These are phyloP conservation scores for Letharia lupina DNA, from an alignment of 495 filamentous ascomycete species.

Conservation along the genomic window DNA sequence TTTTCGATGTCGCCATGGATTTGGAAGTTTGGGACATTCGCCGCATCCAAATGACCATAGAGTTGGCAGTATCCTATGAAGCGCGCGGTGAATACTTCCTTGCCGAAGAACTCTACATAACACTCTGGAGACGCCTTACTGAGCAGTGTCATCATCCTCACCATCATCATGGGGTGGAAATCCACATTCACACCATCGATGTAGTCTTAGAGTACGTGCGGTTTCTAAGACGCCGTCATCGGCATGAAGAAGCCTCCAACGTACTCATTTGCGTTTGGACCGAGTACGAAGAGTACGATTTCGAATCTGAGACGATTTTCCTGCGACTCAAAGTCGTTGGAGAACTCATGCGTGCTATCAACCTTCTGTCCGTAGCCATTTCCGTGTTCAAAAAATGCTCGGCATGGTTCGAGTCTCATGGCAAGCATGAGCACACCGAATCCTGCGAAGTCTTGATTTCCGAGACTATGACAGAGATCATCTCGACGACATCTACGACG, in stretches of 20 bases:
- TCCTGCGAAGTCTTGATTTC: slow-evolving; percentile 32
- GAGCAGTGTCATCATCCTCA: slow-evolving; percentile 33
- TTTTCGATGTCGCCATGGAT: slow-evolving; percentile 39
- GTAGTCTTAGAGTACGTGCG: slow-evolving; percentile 50
- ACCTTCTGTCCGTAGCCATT: slow-evolving; percentile 38
- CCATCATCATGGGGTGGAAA: slow-evolving; percentile 37
- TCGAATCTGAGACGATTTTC: slow-evolving; percentile 39
- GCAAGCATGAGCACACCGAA: slow-evolving; percentile 33
- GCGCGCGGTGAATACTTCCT: slow-evolving; percentile 34
- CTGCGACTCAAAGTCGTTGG: slow-evolving; percentile 40
- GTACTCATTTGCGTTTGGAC: slow-evolving; percentile 44
- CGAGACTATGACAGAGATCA: slow-evolving; percentile 38
- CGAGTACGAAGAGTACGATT: slow-evolving; percentile 38
- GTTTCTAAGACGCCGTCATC: slow-evolving; percentile 41
- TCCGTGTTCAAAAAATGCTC: slow-evolving; percentile 42
- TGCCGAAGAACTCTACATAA: slow-evolving; percentile 39
- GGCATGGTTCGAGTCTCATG: slow-evolving; percentile 35
- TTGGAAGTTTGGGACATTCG: slow-evolving; percentile 46
- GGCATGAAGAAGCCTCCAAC: slow-evolving; percentile 39
- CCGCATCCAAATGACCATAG: slow-evolving; percentile 42
- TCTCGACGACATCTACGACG: slow-evolving; percentile 29
- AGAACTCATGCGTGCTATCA: slow-evolving; percentile 37
- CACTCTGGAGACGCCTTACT: slow-evolving; percentile 40
- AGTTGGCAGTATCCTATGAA: slow-evolving; percentile 41
- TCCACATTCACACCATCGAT: slow-evolving; percentile 49